Evolutionary conservation across 2,329 filamentous ascomycete species (phyloP).

Genomic region (Madurella fahalii): DNA sequence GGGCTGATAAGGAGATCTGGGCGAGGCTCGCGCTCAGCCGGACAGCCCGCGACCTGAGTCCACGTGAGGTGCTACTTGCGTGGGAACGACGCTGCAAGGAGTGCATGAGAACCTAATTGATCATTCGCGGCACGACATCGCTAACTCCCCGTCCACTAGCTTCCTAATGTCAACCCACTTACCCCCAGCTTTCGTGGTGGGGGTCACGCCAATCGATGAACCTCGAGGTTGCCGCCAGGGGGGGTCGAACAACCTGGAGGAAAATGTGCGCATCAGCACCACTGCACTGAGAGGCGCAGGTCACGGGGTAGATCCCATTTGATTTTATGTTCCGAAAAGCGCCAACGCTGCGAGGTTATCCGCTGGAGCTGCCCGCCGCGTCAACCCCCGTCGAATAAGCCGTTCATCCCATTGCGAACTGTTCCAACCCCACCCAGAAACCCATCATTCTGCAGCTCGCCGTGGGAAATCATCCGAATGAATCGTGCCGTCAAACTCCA

Average conservation of each 20-base stretch:
- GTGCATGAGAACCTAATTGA: not conserved
- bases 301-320: conserved; percentile 1
- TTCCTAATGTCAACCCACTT: not conserved
- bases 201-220: conserved; percentile 11
- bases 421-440: conserved; percentile 4
- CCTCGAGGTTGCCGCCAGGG: not conserved
- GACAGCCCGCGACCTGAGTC: not conserved
- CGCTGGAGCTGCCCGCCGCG: not conserved
- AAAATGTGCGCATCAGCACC: not conserved
- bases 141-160: not conserved
- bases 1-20: conserved; percentile 23
- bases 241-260: not conserved
- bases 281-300: conserved; percentile 5
- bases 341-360: not conserved
- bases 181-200: conserved; percentile 1
- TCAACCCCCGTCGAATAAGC: not conserved
- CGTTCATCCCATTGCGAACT: not conserved
- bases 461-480: conserved; percentile 9
- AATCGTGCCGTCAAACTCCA: conserved; percentile 19
- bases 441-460: conserved; percentile 5
- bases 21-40: not conserved
- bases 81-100: conserved; percentile 4
- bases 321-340: not conserved
- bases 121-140: not conserved
- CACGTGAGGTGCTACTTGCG: conserved; percentile 13